Base-by-base conservation (phyloP, 768 basidiomycete species). In the Krasilnikovozyma curviuscula region DNA sequence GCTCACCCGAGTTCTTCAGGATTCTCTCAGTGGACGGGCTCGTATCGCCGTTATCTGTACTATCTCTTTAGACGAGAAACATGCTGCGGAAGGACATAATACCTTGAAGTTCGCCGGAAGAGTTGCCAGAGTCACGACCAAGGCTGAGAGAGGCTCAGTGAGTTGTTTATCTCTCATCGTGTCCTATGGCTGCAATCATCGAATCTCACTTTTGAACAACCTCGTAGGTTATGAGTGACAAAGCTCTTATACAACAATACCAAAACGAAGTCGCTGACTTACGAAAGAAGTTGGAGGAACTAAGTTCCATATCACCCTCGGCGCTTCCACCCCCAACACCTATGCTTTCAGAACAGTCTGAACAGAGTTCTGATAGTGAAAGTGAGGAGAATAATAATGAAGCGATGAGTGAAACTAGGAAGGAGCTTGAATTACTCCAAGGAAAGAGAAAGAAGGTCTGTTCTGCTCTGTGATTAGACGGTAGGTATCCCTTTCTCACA, bases 1-100 rank as follows among this genome's bases (percentile, higher is more conserved):
- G 37, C 59, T 66, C 37, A 66, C 65, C 4, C 60, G 64, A 47
- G 46, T 66, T 9, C 56, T 66, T 14, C 61, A 65, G 54, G 63
- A 63, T 48, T 63, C 65, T 3, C 54, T 66, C 3, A 61, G 60
- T 23, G 65, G 63, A 3, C 63, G 65, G 40, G 63, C 65, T 16
- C 60, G 63, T 35, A 63, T 66, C 39, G 64, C 63, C 30, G 65
- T 66, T 27, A 65, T 66, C 54, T 66, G 65, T 49, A 66, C 65
- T 30, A 33, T 40, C 18, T 51, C 33, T 34, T 34, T 39, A 24
- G 64, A 66, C 30, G 60, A 62, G 31, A 59, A 60, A 25, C 65
- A 66, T 39, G 50, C 55, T 25, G 53, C 55, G 18, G 65, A 66
- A 42, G 63, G 63, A 5, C 54, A 65, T 7, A 63, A 63, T 45